phyloP scores from a whole-genome alignment of 176 grass and related monocot species.

The Secale cereale region DNA sequence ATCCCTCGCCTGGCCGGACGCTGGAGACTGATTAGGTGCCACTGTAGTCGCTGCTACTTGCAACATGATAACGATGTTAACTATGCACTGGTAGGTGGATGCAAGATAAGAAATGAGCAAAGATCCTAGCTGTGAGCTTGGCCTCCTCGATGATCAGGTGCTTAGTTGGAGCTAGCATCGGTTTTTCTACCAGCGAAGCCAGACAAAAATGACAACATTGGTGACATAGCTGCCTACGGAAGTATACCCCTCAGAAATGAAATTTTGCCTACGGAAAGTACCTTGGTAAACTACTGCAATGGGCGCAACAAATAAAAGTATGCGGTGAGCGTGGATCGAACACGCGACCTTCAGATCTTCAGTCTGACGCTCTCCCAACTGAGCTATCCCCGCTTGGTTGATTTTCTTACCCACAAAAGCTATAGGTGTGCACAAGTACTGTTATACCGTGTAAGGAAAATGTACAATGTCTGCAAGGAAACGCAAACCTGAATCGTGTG shows the following conservation, averaged over 20 bases:
- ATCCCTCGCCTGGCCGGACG: constrained; percentile 1
- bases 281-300: not conserved
- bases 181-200: not conserved
- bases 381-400: constrained; percentile 72
- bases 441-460: too few species aligned
- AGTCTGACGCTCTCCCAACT: constrained; percentile 98
- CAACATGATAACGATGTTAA: not conserved
- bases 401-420: too few species aligned
- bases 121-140: not conserved
- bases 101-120: not conserved
- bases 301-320: not conserved
- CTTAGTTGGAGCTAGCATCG: not conserved
- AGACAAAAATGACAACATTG: not conserved
- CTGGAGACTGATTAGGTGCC: not conserved
- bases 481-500: too few species aligned
- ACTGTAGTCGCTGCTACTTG: not conserved
- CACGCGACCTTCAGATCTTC: constrained; percentile 95
- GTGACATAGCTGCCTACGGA: too few species aligned
- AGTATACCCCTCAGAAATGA: too few species aligned
- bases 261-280: not conserved
- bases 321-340: constrained; percentile 83
- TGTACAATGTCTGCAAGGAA: too few species aligned
- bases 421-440: too few species aligned
- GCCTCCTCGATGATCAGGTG: not conserved
- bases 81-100: not conserved